Percentiles rank a stretch among this genome's conserved stretches.
phyloP scores from a whole-genome alignment of 78 protist species.

The Guillardia theta region DNA sequence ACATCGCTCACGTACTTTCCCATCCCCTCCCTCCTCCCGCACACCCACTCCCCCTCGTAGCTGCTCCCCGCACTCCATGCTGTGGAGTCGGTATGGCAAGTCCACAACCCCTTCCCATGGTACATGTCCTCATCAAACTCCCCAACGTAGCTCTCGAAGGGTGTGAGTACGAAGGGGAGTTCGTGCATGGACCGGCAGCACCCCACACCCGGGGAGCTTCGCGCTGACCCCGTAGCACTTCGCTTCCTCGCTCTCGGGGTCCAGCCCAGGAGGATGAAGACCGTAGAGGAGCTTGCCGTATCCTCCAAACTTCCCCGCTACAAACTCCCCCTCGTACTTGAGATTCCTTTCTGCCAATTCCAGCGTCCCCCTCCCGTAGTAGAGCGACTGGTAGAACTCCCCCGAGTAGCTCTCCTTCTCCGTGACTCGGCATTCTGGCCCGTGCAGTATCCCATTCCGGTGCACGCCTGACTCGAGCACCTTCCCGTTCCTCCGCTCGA shows the following conservation, averaged over 20 bases:
- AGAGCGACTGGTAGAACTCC: background rate
- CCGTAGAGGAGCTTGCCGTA: background rate
- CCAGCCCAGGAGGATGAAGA: too few species aligned
- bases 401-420: background rate
- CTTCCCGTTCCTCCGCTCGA: too few species aligned
- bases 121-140: background rate
- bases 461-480: too few species aligned
- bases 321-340: background rate
- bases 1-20: background rate
- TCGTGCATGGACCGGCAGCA: too few species aligned
- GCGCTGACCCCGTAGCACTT: too few species aligned
- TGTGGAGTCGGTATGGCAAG: background rate
- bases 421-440: too few species aligned
- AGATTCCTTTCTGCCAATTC: background rate
- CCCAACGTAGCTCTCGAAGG: background rate
- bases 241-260: too few species aligned
- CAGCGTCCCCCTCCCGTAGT: background rate
- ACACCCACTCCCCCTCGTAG: slow-evolving; percentile 20
- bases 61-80: background rate
- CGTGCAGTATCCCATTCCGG: too few species aligned
- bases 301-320: background rate
- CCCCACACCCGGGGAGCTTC: too few species aligned
- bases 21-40: background rate
- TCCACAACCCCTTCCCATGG: background rate
- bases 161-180: too few species aligned